Percentiles rank a stretch among this genome's conserved stretches.
Conservation (phyloP, 1,284 basidiomycete species). For the Caloboletus firmus region DNA sequence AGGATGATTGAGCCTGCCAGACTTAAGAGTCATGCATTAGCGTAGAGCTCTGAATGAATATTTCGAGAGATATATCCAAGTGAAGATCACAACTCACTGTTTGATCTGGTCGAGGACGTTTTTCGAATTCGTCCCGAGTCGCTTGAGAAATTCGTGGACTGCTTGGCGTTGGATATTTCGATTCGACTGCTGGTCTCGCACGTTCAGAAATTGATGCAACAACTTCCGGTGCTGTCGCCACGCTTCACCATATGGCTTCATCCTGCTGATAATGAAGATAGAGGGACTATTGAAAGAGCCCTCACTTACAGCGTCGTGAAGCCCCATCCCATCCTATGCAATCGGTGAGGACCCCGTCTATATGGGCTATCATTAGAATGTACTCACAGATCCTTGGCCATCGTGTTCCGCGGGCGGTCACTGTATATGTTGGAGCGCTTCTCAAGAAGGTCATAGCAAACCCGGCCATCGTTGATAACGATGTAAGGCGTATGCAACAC, state of each 20-base stretch:
- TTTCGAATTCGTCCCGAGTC: background rate
- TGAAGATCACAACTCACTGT: background rate
- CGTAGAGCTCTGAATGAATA: too few relatives aligned
- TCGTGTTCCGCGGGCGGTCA: background rate
- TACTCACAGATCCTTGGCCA: background rate
- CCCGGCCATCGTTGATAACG: background rate
- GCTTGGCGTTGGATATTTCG: background rate
- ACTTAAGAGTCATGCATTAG: background rate
- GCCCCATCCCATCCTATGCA: background rate
- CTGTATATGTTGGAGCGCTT: background rate
- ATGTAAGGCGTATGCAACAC: background rate
- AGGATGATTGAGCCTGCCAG: background rate
- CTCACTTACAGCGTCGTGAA: background rate
- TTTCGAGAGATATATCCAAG: background rate
- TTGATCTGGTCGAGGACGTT: background rate
- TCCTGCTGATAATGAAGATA: background rate
- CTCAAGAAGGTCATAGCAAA: too few relatives aligned
- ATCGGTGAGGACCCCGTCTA: background rate
- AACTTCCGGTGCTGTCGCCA: background rate
- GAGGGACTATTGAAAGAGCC: background rate
- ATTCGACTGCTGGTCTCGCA: background rate
- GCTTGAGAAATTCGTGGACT: background rate
- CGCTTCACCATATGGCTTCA: background rate
- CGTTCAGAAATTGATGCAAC: background rate
- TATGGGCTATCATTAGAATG: background rate